These are phyloP conservation scores for Haematococcus lacustris DNA, from an alignment of 139 green algal species.

Conservation along the genomic window DNA sequence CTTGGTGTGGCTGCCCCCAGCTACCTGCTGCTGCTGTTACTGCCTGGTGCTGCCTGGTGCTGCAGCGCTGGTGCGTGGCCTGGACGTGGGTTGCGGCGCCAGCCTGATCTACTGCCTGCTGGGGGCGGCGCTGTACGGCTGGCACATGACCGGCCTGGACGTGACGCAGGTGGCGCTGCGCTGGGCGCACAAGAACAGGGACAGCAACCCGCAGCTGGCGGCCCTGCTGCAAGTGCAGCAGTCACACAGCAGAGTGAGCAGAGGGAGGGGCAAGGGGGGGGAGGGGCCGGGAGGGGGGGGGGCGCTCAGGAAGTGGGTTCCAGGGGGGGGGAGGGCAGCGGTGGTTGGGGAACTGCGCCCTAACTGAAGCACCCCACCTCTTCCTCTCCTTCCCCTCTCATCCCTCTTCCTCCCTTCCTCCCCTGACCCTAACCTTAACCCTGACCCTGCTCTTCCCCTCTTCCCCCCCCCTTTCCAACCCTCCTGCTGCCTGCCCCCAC, in stretches of 20 bases:
- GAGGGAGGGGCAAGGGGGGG: background rate
- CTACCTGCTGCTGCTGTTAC: too few species aligned
- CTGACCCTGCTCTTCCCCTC: too few species aligned
- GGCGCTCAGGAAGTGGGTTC: background rate
- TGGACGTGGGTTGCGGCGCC: conserved; percentile 90
- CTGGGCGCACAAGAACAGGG: conserved; percentile 46
- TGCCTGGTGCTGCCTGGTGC: background rate
- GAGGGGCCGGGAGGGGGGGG: background rate
- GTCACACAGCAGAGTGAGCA: background rate
- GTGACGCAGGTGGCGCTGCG: conserved; percentile 46
- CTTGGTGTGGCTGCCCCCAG: too few species aligned
- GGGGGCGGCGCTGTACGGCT: conserved; percentile 70
- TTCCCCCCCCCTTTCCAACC: too few species aligned
- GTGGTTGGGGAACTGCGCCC: background rate
- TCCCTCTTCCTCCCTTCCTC: too few species aligned
- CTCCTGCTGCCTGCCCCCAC: too few species aligned
- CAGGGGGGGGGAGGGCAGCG: conserved; percentile 2
- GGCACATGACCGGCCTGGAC: conserved; percentile 80
- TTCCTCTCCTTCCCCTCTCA: too few species aligned
- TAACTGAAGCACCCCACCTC: too few species aligned
- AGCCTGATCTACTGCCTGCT: conserved; percentile 94
- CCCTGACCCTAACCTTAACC: too few species aligned
- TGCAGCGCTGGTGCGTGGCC: conserved; percentile 23
- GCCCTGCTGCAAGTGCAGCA: conserved; percentile 16
- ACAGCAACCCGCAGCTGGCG: conserved; percentile 59